phyloP scores from a whole-genome alignment of 2,329 filamentous ascomycete species.

The Cytospora schulzeri region DNA sequence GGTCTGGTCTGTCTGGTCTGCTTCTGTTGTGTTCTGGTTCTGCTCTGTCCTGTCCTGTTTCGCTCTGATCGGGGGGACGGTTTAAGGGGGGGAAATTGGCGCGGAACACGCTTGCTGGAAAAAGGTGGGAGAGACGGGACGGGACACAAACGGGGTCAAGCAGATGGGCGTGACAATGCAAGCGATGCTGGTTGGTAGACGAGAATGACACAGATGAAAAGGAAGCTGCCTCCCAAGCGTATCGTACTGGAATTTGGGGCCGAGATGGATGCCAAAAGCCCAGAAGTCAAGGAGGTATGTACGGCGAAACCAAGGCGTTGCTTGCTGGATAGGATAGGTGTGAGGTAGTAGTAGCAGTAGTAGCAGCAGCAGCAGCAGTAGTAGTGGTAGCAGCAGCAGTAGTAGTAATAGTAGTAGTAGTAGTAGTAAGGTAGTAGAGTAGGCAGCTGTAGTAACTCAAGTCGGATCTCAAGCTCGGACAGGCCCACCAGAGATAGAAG shows the following conservation, averaged over 20 bases:
- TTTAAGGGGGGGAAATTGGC: constrained; percentile 17
- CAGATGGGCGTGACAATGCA: constrained; percentile 24
- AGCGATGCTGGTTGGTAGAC: constrained; percentile 22
- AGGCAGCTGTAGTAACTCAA: background rate
- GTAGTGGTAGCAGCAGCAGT: background rate
- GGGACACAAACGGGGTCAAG: constrained; percentile 20
- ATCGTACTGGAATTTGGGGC: constrained; percentile 23
- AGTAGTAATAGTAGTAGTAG: background rate
- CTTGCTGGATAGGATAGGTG: background rate
- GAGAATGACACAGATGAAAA: constrained; percentile 27
- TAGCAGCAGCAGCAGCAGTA: background rate
- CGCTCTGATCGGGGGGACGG: constrained; percentile 8
- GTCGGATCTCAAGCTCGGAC: constrained; percentile 14
- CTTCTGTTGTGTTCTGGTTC: background rate
- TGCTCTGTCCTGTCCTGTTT: background rate
- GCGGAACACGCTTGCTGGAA: constrained; percentile 23
- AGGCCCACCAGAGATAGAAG: constrained; percentile 19
- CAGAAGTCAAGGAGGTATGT: background rate
- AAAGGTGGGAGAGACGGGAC: constrained; percentile 23
- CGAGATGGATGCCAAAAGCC: constrained; percentile 32
- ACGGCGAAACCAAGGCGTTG: constrained; percentile 8
- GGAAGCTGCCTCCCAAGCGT: constrained; percentile 25
- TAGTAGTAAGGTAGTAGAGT: too few species aligned
- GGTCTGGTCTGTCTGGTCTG: background rate
- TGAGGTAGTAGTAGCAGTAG: background rate